Evolutionary conservation across 2,329 filamentous ascomycete genomes (phyloP), one percentile per base, ranked within the genome.

Genomic region (Alternaria dauci): DNA sequence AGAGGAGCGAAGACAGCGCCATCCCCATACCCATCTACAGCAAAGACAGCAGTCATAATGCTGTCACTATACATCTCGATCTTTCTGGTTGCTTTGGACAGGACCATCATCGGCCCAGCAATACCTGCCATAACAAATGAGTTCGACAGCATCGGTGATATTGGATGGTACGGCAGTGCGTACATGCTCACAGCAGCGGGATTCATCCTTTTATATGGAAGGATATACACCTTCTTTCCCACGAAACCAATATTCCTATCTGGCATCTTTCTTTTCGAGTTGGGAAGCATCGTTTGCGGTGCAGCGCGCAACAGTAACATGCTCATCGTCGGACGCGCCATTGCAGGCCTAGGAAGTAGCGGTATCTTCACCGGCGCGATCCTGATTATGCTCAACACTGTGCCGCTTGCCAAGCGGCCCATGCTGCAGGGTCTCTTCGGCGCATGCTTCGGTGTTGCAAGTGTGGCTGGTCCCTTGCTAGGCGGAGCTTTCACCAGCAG

Each of bases 211-310:
- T 69, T 82, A 41, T 83, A 79, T 63, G 81, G 81, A n/a, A 79
- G 81, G 16, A 56, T 78, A 26, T 83, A 83, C 71, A 82, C 79
- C 5, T 82, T 81, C 71, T 85, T 83, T 55, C 74, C 80, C 2
- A 80, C 86, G 46, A 84, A 84, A 62, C 81, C 73, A 25, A 78
- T 80, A 3, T 88, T 84, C 70, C 72, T 87, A 12, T 76, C 80
- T 56, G 74, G 79, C 58, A 80, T 88, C 38, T 51, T 76, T 7
- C 62, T 82, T 23, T 82, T 82, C 68, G 79, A 82, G 58, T n/a
- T 85, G 2, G 87, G 87, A 1, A 86, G 84, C 0, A 68, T 84
- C 2, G 65, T 89, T 20, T 88, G 85, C 61, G 84, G 81, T 26
- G 78, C 79, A 4, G 82, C 83, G 2, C 66, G 65, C 16, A 68